Base-by-base conservation (phyloP, 2,329 filamentous ascomycete genomes). In the Cadophora luteo-olivacea region DNA sequence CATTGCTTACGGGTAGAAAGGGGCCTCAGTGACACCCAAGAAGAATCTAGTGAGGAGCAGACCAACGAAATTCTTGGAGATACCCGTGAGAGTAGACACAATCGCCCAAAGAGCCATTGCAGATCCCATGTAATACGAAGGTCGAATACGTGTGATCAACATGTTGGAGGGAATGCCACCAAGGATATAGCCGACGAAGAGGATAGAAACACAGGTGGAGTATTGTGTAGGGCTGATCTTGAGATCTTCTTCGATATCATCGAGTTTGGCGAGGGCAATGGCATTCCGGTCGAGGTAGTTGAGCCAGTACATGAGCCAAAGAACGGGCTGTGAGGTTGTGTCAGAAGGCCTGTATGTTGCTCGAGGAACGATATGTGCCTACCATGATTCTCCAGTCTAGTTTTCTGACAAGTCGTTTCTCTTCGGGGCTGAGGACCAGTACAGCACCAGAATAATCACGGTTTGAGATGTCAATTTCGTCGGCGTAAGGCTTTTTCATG, bases 51-150 rank as follows among this genome's bases (percentile, higher is more conserved):
- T 75, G 2, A 79, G 78, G 1, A 83, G 73, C 0, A 84, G 76
- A 0, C 81, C 80, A 0, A 73, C 76, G 64, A 80, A 84, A 38
- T 79, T 80, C 4, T 81, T 75, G 0, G 79, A 77, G 3, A 80
- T 77, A 12, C 76, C 77, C 16, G 78, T 80, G 51, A 85, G 82
- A 11, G 84, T 86, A 0, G 84, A 82, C 0, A 86, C 84, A 12
- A 86, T 76, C 1, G 84, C 84, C 84, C 84, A 86, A 1, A 80
- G 77, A 5, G 85, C 78, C 0, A 86, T 87, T 38, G 66, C 66
- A 36, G 61, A 49, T 12, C 64, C 61, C 73, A 85, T 81, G 72
- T 84, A 85, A 12, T 80, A 72, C 0, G 81, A 82, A 0, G 83
- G 83, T 29, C 79, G 64, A 80, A 78, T 74, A 75, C 66, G 33